Percentiles rank a stretch among this genome's conserved stretches.
Evolutionary conservation across 192 early-diverging fungal species (phyloP).

Genomic region (Gigaspora rosea): DNA sequence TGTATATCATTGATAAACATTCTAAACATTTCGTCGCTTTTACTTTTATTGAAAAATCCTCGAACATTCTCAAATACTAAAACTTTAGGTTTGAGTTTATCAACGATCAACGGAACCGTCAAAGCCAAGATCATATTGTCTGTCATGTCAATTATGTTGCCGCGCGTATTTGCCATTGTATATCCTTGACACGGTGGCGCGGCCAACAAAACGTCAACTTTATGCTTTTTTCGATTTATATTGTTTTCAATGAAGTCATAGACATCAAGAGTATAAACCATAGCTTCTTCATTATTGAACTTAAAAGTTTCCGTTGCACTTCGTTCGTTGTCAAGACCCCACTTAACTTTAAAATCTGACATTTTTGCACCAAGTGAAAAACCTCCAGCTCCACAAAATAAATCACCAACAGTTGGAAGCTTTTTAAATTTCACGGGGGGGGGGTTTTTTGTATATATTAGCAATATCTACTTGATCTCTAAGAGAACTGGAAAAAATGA

Average conservation of each 20-base stretch:
- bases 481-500: too few relatives aligned
- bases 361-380: background rate
- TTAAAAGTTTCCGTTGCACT: background rate
- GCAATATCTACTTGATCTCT: too few relatives aligned
- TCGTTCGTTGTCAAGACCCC: background rate
- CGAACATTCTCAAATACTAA: slow-evolving; percentile 8
- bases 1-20: background rate
- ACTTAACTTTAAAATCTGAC: background rate
- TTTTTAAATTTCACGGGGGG: background rate
- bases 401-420: background rate
- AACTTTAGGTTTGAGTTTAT: background rate
- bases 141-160: background rate
- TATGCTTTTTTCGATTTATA: background rate
- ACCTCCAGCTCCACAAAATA: background rate
- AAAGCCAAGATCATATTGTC: background rate
- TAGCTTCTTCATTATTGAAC: background rate
- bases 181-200: slow-evolving; percentile 1
- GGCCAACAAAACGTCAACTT: background rate
- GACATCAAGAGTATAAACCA: background rate
- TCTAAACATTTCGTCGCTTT: background rate
- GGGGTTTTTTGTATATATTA: too few relatives aligned
- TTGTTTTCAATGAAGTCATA: background rate
- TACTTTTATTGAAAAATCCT: background rate
- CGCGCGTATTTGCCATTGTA: background rate
- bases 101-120: background rate